These are phyloP conservation scores for Trametes versicolor DNA, from an alignment of 1,284 basidiomycete genomes.

Conservation along the genomic window DNA sequence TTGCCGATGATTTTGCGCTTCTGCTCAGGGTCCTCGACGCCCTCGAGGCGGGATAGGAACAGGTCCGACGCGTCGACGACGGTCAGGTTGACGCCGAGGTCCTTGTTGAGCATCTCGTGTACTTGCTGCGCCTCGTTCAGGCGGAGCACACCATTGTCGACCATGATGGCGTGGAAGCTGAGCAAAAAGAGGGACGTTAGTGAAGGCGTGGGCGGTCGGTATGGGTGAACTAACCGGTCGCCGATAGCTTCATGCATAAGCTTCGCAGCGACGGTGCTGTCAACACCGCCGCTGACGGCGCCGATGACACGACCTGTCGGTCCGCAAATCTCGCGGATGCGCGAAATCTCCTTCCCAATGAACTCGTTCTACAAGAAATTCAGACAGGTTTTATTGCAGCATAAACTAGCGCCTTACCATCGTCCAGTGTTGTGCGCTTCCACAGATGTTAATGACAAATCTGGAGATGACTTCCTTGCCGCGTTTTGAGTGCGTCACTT, in stretches of 20 bases:
- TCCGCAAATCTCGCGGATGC: slow-evolving; percentile 96
- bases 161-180: slow-evolving; percentile 99
- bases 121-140: slow-evolving; percentile 94
- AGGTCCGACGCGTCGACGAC: slow-evolving; percentile 96
- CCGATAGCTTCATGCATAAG: slow-evolving; percentile 99
- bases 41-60: slow-evolving; percentile 91
- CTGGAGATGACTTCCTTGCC: slow-evolving; percentile 93
- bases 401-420: slow-evolving; percentile 70
- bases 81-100: slow-evolving; percentile 96
- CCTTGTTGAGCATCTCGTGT: slow-evolving; percentile 92
- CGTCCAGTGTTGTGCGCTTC: slow-evolving; percentile 89
- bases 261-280: slow-evolving; percentile 98
- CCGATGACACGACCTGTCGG: slow-evolving; percentile 96
- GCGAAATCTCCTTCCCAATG: slow-evolving; percentile 95
- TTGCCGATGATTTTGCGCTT: slow-evolving; percentile 99
- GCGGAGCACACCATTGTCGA: slow-evolving; percentile 98
- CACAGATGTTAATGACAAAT: slow-evolving; percentile 90
- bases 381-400: slow-evolving; percentile 8
- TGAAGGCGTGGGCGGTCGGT: neutral
- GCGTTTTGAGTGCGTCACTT: slow-evolving; percentile 94
- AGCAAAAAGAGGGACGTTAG: too few relatives aligned
- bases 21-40: slow-evolving; percentile 95
- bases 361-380: slow-evolving; percentile 82
- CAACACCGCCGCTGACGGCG: slow-evolving; percentile 97
- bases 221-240: slow-evolving; percentile 69